Evolutionary conservation across 2,329 filamentous ascomycete species (phyloP).

Genomic region (Hypoxylon sp.): DNA sequence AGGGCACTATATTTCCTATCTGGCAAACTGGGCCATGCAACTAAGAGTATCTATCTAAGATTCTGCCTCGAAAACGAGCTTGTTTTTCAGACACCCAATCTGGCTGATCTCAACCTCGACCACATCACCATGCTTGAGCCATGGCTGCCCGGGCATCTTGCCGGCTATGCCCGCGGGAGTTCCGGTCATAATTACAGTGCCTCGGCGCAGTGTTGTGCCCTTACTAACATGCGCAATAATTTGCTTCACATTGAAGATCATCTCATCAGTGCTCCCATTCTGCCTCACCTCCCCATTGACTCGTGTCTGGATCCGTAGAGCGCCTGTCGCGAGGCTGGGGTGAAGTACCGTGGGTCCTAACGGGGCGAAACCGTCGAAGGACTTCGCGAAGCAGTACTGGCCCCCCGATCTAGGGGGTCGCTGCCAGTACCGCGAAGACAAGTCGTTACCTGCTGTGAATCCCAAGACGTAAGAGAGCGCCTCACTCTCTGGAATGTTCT

Average conservation of each 20-base stretch:
- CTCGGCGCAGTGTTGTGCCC: slow-evolving; percentile 21
- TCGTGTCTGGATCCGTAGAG: slow-evolving; percentile 11
- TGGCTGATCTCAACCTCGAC: slow-evolving; percentile 23
- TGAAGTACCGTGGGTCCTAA: slow-evolving; percentile 22
- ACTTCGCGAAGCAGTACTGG: slow-evolving; percentile 26
- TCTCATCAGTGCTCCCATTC: slow-evolving; percentile 14
- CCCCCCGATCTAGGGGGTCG: slow-evolving; percentile 21
- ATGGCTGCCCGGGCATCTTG: slow-evolving; percentile 23
- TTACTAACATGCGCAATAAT: slow-evolving; percentile 26
- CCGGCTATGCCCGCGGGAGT: slow-evolving; percentile 23
- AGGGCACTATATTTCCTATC: background rate
- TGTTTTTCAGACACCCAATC: slow-evolving; percentile 22
- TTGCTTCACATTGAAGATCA: slow-evolving; percentile 20
- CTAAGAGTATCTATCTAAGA: background rate
- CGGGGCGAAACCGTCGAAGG: slow-evolving; percentile 25
- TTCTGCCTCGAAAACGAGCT: slow-evolving; percentile 14
- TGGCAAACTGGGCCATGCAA: background rate
- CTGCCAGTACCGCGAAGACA: slow-evolving; percentile 25
- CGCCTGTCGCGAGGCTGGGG: background rate
- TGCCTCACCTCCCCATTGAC: slow-evolving; percentile 23
- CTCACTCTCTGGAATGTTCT: slow-evolving; percentile 22
- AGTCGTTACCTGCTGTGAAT: slow-evolving; percentile 22
- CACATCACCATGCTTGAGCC: slow-evolving; percentile 21
- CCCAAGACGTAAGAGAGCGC: slow-evolving; percentile 20
- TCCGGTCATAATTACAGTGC: slow-evolving; percentile 27